phyloP scores from a whole-genome alignment of 805 yeast genomes.

The Yueomyces sinensis region DNA sequence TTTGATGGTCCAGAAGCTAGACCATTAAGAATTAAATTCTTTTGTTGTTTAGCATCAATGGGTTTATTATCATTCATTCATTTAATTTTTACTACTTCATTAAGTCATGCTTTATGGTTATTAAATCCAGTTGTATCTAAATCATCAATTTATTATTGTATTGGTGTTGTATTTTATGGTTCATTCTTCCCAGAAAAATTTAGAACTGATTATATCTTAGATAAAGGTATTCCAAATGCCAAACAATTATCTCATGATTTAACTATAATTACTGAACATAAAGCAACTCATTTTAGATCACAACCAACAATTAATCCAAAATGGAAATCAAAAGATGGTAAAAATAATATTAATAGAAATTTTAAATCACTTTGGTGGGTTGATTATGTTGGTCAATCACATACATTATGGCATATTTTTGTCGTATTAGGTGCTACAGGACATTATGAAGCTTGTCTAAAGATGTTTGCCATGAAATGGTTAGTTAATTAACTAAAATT shows the following conservation, averaged over 20 bases:
- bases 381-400: slow-evolving; percentile 63
- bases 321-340: slow-evolving; percentile 19
- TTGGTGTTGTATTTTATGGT: slow-evolving; percentile 83
- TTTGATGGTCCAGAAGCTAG: slow-evolving; percentile 84
- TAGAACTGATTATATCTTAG: slow-evolving; percentile 54
- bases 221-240: slow-evolving; percentile 29
- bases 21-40: slow-evolving; percentile 66
- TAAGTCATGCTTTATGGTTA: slow-evolving; percentile 35
- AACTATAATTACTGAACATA: slow-evolving; percentile 20
- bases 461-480: slow-evolving; percentile 43
- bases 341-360: no score
- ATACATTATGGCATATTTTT: slow-evolving; percentile 87
- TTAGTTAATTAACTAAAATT: slow-evolving; percentile 1
- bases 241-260: slow-evolving; percentile 18
- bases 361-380: slow-evolving; percentile 71
- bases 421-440: slow-evolving; percentile 84
- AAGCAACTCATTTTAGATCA: slow-evolving; percentile 28
- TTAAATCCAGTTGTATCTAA: slow-evolving; percentile 53
- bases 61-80: slow-evolving; percentile 56
- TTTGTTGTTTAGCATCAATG: slow-evolving; percentile 59
- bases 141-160: slow-evolving; percentile 59
- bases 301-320: slow-evolving; percentile 22
- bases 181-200: slow-evolving; percentile 82
- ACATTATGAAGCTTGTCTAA: slow-evolving; percentile 68
- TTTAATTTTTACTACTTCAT: slow-evolving; percentile 42